A percentile compares a stretch with the other conserved stretches of the same genome.
These are phyloP conservation scores for Xylaria sp. DNA, from an alignment of 2,329 filamentous ascomycete species.

Conservation along the genomic window DNA sequence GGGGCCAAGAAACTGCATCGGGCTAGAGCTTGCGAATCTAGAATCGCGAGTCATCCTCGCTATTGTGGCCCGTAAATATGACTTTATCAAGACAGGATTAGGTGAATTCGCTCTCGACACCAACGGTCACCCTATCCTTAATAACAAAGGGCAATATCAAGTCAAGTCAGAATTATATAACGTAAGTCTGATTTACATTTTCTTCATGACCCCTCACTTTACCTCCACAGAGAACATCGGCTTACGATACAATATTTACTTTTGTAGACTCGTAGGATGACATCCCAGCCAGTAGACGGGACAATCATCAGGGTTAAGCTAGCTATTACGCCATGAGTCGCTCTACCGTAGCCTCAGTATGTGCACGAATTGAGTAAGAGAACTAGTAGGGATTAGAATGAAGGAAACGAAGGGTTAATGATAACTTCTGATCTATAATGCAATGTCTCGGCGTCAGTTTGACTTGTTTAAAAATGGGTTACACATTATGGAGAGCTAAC, in stretches of 20 bases:
- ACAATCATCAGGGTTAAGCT: constrained; percentile 31
- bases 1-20: constrained; percentile 61
- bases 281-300: constrained; percentile 37
- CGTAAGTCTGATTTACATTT: background rate
- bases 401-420: too few relatives aligned
- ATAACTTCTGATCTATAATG: too few relatives aligned
- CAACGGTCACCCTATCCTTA: background rate
- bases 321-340: background rate
- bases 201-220: background rate
- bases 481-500: too few relatives aligned
- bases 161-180: background rate
- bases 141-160: background rate
- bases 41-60: constrained; percentile 36
- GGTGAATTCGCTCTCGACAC: constrained; percentile 40
- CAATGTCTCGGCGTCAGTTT: too few relatives aligned
- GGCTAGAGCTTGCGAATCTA: constrained; percentile 58
- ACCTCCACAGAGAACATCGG: background rate
- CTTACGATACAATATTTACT: background rate
- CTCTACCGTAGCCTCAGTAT: too few relatives aligned
- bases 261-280: constrained; percentile 33
- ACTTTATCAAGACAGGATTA: constrained; percentile 49
- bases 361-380: too few relatives aligned
- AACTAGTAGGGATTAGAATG: too few relatives aligned
- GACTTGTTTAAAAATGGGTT: too few relatives aligned
- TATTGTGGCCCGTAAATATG: constrained; percentile 45